Evolutionary conservation across 2,329 filamentous ascomycete genomes (phyloP).

Genomic region (Purpureocillium takamizusanense): DNA sequence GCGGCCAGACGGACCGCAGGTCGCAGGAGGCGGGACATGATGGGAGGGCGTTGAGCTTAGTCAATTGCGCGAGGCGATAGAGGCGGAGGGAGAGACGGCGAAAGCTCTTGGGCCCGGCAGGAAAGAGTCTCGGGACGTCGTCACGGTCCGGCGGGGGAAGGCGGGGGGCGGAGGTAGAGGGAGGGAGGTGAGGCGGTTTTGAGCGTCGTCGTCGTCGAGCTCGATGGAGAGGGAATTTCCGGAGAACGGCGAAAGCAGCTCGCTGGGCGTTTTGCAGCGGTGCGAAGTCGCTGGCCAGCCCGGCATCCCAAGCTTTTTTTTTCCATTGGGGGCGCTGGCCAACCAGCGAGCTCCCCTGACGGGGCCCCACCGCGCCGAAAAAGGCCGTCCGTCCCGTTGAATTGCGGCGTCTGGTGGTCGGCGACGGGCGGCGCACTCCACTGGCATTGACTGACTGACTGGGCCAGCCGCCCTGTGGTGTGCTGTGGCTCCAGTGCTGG

Average conservation of each 20-base stretch:
- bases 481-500: too few relatives aligned
- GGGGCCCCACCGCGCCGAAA: conserved; percentile 4
- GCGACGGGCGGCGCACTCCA: too few relatives aligned
- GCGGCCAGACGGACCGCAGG: conserved; percentile 39
- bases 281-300: not conserved
- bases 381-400: conserved; percentile 5
- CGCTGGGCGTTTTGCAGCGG: conserved; percentile 1
- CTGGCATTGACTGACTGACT: conserved; percentile 5
- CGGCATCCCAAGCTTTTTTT: conserved; percentile 6
- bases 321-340: conserved; percentile 5
- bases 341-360: conserved; percentile 6
- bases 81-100: not conserved
- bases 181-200: not conserved
- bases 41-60: too few relatives aligned
- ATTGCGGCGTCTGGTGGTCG: conserved; percentile 4
- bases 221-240: conserved; percentile 11
- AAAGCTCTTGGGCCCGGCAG: not conserved
- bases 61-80: too few relatives aligned
- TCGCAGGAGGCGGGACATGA: conserved; percentile 43
- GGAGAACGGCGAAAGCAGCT: conserved; percentile 10
- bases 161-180: not conserved
- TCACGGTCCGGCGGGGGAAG: not conserved
- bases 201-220: not conserved
- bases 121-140: too few relatives aligned
- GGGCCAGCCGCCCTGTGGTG: too few relatives aligned